These are phyloP conservation scores for Vaccinium vitisidaea DNA, from an alignment of 148 eudicot genomes.

Conservation along the genomic window DNA sequence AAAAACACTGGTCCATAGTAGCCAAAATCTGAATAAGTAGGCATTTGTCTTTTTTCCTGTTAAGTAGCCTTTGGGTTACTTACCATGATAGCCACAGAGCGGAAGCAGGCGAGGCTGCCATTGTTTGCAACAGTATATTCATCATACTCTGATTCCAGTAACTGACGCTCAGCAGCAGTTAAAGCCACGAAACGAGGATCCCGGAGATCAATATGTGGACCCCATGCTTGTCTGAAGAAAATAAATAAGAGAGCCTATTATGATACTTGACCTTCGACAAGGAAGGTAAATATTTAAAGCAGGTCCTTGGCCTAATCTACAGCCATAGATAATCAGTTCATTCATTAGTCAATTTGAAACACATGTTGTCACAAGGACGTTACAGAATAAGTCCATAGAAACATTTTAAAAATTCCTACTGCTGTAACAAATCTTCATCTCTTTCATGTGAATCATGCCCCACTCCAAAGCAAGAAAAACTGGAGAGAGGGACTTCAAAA, in stretches of 20 bases:
- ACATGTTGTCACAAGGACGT: neutral
- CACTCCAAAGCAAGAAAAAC: neutral
- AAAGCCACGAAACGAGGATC: constrained; percentile 62
- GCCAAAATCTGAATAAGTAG: neutral
- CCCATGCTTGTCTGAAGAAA: constrained; percentile 68
- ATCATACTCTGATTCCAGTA: constrained; percentile 72
- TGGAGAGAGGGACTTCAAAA: neutral
- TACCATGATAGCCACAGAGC: constrained; percentile 63
- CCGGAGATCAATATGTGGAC: constrained; percentile 47
- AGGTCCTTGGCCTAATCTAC: neutral
- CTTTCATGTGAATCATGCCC: neutral
- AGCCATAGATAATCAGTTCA: neutral
- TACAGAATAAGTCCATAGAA: neutral
- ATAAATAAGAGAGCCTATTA: constrained; percentile 7
- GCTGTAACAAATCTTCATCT: neutral
- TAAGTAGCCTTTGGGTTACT: constrained; percentile 12
- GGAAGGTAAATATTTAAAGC: neutral
- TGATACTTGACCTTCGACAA: neutral
- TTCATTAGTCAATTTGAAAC: neutral
- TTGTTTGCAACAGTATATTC: constrained; percentile 57
- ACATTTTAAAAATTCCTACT: neutral
- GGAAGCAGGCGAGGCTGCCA: constrained; percentile 59
- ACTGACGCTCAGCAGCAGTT: constrained; percentile 60
- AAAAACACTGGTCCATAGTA: neutral
- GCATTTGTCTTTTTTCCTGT: too few species aligned